These are phyloP conservation scores for Saccharomyces mikatae DNA, from an alignment of 805 yeast genomes.

Conservation along the genomic window DNA sequence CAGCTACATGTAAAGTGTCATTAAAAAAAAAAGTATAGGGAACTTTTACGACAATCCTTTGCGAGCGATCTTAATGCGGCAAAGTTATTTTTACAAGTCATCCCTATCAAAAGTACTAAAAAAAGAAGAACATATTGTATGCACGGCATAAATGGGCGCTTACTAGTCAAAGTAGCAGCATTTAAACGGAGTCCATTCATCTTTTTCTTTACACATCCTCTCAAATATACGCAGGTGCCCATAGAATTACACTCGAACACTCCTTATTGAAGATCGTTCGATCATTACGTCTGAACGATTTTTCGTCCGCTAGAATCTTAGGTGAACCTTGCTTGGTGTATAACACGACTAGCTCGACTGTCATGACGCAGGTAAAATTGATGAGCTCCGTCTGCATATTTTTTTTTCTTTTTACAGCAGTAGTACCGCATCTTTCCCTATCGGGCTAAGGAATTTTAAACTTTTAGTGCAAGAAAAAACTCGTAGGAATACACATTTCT, in stretches of 20 bases:
- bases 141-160: not conserved
- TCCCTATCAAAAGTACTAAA: not conserved
- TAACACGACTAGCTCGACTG: not conserved
- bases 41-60: not conserved
- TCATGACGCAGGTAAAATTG: not conserved
- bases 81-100: not conserved
- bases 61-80: not conserved
- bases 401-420: not conserved
- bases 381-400: not conserved
- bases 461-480: not conserved
- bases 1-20: not conserved
- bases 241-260: not conserved
- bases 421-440: not conserved
- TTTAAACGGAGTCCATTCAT: not conserved
- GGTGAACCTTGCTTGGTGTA: not conserved
- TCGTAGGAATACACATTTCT: too few species aligned
- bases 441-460: not conserved
- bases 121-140: not conserved
- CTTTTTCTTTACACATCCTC: not conserved
- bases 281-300: not conserved
- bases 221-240: not conserved
- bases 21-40: not conserved
- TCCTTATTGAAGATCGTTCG: not conserved
- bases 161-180: not conserved
- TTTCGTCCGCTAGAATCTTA: not conserved